phyloP scores from a whole-genome alignment of 441 rosid genomes.

The Biscutella laevigata region DNA sequence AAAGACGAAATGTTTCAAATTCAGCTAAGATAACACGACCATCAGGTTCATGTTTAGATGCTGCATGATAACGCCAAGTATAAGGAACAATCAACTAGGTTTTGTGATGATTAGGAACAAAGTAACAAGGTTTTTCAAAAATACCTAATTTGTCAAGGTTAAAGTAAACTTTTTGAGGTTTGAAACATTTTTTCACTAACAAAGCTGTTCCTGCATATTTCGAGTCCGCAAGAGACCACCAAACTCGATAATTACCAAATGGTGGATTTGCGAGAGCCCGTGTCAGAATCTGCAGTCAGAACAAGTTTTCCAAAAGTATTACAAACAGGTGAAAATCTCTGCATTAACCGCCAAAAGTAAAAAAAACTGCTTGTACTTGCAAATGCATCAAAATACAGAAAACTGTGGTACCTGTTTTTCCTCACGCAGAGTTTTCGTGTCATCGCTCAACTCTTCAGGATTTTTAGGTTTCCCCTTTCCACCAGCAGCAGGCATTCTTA shows the following conservation, averaged over 20 bases:
- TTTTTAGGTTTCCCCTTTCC: conserved; percentile 68
- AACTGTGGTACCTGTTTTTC: conserved; percentile 66
- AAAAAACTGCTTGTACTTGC: too few relatives aligned
- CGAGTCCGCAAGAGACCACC: conserved; percentile 97
- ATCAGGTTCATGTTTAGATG: conserved; percentile 80
- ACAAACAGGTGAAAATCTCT: too few relatives aligned
- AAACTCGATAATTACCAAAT: conserved; percentile 61
- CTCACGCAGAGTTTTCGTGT: conserved; percentile 75
- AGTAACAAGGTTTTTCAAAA: too few relatives aligned
- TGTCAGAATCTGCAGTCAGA: conserved; percentile 49
- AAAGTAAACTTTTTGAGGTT: conserved; percentile 58
- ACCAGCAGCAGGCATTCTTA: conserved; percentile 98
- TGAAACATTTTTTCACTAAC: conserved; percentile 69
- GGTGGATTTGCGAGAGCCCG: conserved; percentile 76
- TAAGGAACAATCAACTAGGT: conserved; percentile 2
- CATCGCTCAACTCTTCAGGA: conserved; percentile 73
- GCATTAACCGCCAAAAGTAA: too few relatives aligned
- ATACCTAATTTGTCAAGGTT: conserved; percentile 69
- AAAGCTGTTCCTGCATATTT: conserved; percentile 98
- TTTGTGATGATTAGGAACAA: too few relatives aligned
- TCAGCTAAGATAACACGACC: conserved; percentile 93
- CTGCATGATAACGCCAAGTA: conserved; percentile 28
- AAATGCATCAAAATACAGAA: not conserved
- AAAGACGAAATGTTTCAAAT: conserved; percentile 59
- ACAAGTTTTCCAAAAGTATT: not conserved